A percentile compares a stretch with the other conserved stretches of the same genome.
These are phyloP conservation scores for Trypanosoma melophagium DNA, from an alignment of 208 protist species.

Conservation along the genomic window DNA sequence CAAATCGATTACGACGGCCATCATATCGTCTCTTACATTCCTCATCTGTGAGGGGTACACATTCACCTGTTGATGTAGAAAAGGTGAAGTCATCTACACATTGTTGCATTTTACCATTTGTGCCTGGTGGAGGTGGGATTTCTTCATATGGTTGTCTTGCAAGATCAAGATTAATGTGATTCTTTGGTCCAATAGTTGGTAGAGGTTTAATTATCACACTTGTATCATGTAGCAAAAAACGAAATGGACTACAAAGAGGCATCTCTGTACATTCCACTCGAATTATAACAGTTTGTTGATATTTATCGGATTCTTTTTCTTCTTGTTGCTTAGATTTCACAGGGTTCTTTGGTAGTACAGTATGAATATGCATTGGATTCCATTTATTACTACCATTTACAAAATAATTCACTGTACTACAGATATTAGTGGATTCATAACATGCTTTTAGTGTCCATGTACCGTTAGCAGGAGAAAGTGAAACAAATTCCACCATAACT, in stretches of 20 bases:
- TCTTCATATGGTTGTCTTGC: neutral
- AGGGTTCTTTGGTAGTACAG: neutral
- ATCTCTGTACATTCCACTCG: neutral
- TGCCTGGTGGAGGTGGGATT: neutral
- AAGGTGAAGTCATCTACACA: neutral
- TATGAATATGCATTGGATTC: neutral
- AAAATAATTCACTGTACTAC: neutral
- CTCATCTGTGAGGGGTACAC: neutral
- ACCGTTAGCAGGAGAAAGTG: neutral
- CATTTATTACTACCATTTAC: neutral
- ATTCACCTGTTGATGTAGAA: neutral
- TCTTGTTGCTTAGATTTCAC: neutral
- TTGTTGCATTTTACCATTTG: neutral
- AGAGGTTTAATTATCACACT: neutral
- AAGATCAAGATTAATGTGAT: neutral
- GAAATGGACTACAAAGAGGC: neutral
- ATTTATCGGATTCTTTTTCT: neutral
- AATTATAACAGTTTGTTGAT: neutral
- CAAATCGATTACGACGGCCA: neutral
- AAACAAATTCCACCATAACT: neutral
- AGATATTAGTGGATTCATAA: neutral
- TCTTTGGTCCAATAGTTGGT: neutral
- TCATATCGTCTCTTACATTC: neutral
- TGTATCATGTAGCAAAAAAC: neutral
- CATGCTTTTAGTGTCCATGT: neutral